phyloP scores from a whole-genome alignment of 192 early-diverging fungal genomes.

The Dispira parvispora region DNA sequence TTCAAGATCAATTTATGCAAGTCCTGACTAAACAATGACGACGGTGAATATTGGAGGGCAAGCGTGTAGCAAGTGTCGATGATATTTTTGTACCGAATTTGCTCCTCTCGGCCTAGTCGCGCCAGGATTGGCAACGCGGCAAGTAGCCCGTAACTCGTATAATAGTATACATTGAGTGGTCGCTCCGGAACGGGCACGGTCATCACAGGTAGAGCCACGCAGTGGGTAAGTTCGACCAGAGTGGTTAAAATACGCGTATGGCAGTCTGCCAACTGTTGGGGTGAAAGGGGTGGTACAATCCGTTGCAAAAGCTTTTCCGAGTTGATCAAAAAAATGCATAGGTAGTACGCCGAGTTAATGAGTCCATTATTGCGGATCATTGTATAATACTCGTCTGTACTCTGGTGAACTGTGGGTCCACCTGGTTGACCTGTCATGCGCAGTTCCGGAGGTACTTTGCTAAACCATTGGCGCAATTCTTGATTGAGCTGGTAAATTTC shows the following conservation, averaged over 20 bases:
- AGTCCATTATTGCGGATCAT: background rate
- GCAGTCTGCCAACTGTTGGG: background rate
- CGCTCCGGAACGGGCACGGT: background rate
- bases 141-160: background rate
- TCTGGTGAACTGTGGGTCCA: no score
- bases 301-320: background rate
- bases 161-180: constrained; percentile 5
- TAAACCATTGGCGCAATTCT: background rate
- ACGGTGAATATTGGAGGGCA: no score
- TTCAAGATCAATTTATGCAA: no score
- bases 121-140: no score
- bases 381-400: background rate
- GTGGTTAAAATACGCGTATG: no score
- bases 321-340: constrained; percentile 2
- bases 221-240: background rate
- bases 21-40: no score
- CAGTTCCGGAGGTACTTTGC: background rate
- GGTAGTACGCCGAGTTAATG: background rate
- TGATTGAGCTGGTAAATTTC: background rate
- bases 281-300: background rate
- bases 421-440: no score
- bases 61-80: no score
- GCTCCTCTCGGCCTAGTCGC: background rate
- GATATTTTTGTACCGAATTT: no score
- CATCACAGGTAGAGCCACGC: background rate